Evolutionary conservation across 768 basidiomycete species (phyloP).

Genomic region (Boletus vinaceobasis): DNA sequence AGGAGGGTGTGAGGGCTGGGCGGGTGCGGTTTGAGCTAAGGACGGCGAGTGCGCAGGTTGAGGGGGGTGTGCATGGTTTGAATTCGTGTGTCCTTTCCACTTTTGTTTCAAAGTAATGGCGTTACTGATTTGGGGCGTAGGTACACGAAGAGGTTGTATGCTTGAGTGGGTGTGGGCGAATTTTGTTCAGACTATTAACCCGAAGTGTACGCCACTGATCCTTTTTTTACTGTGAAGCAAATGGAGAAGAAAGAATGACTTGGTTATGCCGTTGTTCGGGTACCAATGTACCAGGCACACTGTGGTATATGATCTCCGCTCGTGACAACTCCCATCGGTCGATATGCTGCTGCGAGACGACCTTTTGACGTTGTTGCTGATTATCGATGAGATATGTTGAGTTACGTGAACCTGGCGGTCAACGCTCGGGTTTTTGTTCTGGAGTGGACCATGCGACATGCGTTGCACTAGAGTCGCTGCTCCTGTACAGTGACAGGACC

Average conservation of each 20-base stretch:
- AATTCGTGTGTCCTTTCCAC: conserved; percentile 71
- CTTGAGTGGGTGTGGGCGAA: conserved; percentile 22
- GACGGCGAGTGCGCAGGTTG: conserved; percentile 92
- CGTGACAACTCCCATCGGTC: too few species aligned
- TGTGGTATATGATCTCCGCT: too few species aligned
- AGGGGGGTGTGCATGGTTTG: conserved; percentile 93
- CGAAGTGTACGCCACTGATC: neutral
- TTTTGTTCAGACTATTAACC: neutral
- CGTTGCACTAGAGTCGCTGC: too few species aligned
- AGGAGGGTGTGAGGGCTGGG: conserved; percentile 61
- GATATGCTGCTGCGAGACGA: too few species aligned
- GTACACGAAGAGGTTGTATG: conserved; percentile 57
- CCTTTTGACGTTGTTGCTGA: too few species aligned
- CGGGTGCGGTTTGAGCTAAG: conserved; percentile 85
- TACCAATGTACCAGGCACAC: too few species aligned
- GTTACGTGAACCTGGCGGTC: too few species aligned
- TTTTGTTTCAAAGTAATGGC: neutral
- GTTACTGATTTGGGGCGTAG: conserved; percentile 26
- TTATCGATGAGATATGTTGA: too few species aligned
- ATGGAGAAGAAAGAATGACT: neutral
- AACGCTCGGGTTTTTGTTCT: too few species aligned
- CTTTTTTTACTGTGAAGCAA: neutral
- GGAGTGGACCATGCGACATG: too few species aligned
- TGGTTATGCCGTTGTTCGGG: too few species aligned
- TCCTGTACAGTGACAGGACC: too few species aligned